phyloP scores from a whole-genome alignment of 1,284 basidiomycete genomes.

The Hymenochaete sp. region DNA sequence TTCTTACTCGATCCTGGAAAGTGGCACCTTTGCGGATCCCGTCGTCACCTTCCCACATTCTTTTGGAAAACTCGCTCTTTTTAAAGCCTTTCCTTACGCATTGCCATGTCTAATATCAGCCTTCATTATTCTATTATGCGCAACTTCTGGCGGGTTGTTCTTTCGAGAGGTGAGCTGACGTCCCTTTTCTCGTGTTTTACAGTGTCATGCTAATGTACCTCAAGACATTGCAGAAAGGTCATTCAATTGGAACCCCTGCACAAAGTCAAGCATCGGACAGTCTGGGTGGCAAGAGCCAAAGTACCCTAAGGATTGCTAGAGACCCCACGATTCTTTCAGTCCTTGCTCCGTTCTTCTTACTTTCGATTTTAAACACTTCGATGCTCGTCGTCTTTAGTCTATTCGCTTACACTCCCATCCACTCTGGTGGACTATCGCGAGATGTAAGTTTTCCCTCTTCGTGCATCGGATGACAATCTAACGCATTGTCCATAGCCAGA shows the following conservation, averaged over 20 bases:
- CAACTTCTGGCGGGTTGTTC: conserved; percentile 12
- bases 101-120: conserved; percentile 22
- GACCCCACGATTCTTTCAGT: conserved; percentile 8
- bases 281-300: too few relatives aligned
- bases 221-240: too few relatives aligned
- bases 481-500: conserved; percentile 12
- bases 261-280: too few relatives aligned
- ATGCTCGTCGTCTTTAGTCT: conserved; percentile 13
- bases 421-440: conserved; percentile 18
- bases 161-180: conserved; percentile 17
- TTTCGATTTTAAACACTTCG: conserved; percentile 12
- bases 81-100: conserved; percentile 22
- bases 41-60: conserved; percentile 18
- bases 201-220: too few relatives aligned
- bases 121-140: conserved; percentile 11
- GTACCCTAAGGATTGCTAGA: too few relatives aligned
- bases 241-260: too few relatives aligned
- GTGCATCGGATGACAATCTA: background rate
- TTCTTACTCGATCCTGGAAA: conserved; percentile 12
- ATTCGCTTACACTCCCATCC: conserved; percentile 14
- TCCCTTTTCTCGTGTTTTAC: too few relatives aligned
- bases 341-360: conserved; percentile 15
- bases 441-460: conserved; percentile 14
- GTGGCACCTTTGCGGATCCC: conserved; percentile 16
- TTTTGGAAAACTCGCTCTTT: conserved; percentile 19